Conservation (phyloP, 2,329 filamentous ascomycete species). For the Coleophoma eucalyptorum region DNA sequence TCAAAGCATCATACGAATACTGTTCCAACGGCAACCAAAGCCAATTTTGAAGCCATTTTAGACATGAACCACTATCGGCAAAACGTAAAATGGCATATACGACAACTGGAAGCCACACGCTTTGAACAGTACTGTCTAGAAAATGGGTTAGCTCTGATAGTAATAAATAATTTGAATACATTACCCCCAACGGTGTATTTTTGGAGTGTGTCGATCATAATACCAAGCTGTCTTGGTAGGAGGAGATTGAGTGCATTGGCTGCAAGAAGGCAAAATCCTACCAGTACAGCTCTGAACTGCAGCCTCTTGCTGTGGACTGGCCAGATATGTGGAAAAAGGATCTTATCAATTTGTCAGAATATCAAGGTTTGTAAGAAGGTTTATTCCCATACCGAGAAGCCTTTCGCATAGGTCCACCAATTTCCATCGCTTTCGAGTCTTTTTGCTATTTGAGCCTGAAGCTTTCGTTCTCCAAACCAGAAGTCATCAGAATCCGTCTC, state of each 20-base stretch:
- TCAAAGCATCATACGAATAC: slow-evolving; percentile 53
- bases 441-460: slow-evolving; percentile 58
- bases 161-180: too few relatives aligned
- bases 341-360: slow-evolving; percentile 30
- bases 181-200: slow-evolving; percentile 30
- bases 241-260: slow-evolving; percentile 73
- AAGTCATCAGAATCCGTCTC: slow-evolving; percentile 44
- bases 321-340: slow-evolving; percentile 79
- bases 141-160: background rate
- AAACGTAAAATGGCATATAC: slow-evolving; percentile 46
- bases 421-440: slow-evolving; percentile 70
- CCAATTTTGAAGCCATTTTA: slow-evolving; percentile 44
- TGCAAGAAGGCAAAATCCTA: slow-evolving; percentile 64
- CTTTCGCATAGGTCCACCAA: slow-evolving; percentile 73
- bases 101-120: slow-evolving; percentile 49
- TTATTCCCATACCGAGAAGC: slow-evolving; percentile 50
- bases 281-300: slow-evolving; percentile 63
- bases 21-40: slow-evolving; percentile 53
- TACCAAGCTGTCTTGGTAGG: slow-evolving; percentile 76
- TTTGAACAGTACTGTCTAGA: slow-evolving; percentile 4
- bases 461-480: slow-evolving; percentile 51
- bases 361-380: background rate
- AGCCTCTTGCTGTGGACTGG: slow-evolving; percentile 63
- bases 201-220: slow-evolving; percentile 68
- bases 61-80: slow-evolving; percentile 45